These are phyloP conservation scores for Exophiala phaeomuriformis DNA, from an alignment of 2,329 filamentous ascomycete species.

Conservation along the genomic window DNA sequence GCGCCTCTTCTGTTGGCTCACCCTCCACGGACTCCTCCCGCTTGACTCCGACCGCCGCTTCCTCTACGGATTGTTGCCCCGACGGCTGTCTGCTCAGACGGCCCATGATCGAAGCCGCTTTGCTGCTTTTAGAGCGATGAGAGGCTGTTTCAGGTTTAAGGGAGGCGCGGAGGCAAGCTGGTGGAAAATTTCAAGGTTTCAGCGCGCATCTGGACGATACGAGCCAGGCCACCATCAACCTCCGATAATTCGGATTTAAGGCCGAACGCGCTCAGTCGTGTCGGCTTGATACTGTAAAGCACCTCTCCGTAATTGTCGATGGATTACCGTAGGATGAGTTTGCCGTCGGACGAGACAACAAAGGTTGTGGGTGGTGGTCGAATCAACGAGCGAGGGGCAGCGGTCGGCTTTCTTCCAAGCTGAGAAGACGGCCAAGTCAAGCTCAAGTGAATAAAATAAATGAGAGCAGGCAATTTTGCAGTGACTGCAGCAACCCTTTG, in stretches of 20 bases:
- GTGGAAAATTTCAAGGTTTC: conserved; percentile 19
- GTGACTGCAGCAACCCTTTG: not conserved
- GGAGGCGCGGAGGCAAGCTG: conserved; percentile 7
- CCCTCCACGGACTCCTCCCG: conserved; percentile 17
- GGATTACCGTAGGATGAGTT: not conserved
- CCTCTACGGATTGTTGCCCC: conserved; percentile 12
- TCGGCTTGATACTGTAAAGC: not conserved
- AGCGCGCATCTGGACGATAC: conserved; percentile 8
- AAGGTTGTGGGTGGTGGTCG: not conserved
- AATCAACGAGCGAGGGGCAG: conserved; percentile 13
- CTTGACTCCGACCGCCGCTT: conserved; percentile 22
- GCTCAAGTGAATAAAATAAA: conserved; percentile 1
- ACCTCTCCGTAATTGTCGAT: not conserved
- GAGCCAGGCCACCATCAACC: conserved; percentile 8
- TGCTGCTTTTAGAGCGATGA: conserved; percentile 1
- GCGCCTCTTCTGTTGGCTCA: conserved; percentile 18
- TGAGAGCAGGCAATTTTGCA: conserved; percentile 1
- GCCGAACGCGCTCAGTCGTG: not conserved
- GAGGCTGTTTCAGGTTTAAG: conserved; percentile 5
- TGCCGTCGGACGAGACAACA: not conserved
- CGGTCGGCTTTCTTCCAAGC: conserved; percentile 2
- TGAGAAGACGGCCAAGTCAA: not conserved
- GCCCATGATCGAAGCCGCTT: conserved; percentile 15
- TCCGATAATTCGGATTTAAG: not conserved
- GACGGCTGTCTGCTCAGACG: conserved; percentile 10